A percentile compares a stretch with the other conserved stretches of the same genome.
These are phyloP conservation scores for Lactifluus piperatus DNA, from an alignment of 768 basidiomycete species.

Conservation along the genomic window DNA sequence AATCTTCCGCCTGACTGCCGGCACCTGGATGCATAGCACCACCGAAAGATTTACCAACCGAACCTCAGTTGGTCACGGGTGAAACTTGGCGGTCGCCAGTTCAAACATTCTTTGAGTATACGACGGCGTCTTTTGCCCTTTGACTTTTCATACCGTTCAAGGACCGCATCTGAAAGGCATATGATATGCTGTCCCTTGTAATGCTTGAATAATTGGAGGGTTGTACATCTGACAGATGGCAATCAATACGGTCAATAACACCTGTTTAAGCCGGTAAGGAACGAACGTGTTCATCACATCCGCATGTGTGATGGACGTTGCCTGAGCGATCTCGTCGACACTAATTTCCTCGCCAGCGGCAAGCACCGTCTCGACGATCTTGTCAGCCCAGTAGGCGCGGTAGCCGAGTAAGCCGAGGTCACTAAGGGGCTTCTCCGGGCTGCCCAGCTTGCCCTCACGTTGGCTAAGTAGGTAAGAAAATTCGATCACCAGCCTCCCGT, in stretches of 20 bases:
- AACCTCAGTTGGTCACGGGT: conserved; percentile 85
- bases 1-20: neutral
- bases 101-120: conserved; percentile 71
- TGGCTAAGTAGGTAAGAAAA: conserved; percentile 98
- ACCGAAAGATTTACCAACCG: conserved; percentile 30
- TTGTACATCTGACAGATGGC: conserved; percentile 62
- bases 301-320: conserved; percentile 87
- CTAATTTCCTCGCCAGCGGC: conserved; percentile 64
- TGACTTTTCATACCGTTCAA: conserved; percentile 85
- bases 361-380: conserved; percentile 84
- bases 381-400: conserved; percentile 95
- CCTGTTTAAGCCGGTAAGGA: neutral
- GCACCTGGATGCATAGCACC: conserved; percentile 19
- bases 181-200: conserved; percentile 94
- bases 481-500: conserved; percentile 92
- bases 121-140: conserved; percentile 67
- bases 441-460: conserved; percentile 90
- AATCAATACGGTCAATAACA: neutral
- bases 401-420: conserved; percentile 92
- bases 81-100: conserved; percentile 95
- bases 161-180: conserved; percentile 79
- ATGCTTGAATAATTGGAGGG: conserved; percentile 90
- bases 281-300: conserved; percentile 99
- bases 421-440: conserved; percentile 94
- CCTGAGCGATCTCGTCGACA: conserved; percentile 95